Percentiles rank a stretch among this genome's conserved stretches.
These are phyloP conservation scores for Apiosordaria backusii DNA, from an alignment of 495 filamentous ascomycete species.

Conservation along the genomic window DNA sequence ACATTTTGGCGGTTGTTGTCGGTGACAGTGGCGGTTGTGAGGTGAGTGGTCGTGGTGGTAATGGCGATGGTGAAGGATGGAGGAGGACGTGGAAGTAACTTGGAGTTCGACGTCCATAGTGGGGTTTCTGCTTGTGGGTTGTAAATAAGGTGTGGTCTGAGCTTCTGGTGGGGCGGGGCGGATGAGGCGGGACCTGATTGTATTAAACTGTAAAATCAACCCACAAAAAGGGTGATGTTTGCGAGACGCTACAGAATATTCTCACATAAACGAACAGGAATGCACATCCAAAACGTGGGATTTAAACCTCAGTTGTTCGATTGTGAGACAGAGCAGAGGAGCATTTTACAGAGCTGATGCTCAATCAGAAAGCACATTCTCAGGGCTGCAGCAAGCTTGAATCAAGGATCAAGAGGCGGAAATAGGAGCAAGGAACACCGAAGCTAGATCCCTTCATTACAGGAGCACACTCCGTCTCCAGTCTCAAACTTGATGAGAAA, in stretches of 20 bases:
- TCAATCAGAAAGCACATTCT: too few relatives aligned
- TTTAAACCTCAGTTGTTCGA: too few relatives aligned
- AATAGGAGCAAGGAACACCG: too few relatives aligned
- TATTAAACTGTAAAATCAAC: neutral
- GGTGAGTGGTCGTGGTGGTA: slow-evolving; percentile 6
- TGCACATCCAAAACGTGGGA: too few relatives aligned
- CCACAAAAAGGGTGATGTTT: neutral
- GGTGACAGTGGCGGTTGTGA: slow-evolving; percentile 3
- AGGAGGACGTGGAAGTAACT: slow-evolving; percentile 6
- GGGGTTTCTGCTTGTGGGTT: slow-evolving; percentile 13
- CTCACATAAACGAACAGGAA: too few relatives aligned
- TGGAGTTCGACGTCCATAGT: slow-evolving; percentile 12
- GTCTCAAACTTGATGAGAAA: too few relatives aligned
- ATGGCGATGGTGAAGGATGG: slow-evolving; percentile 3
- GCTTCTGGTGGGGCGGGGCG: slow-evolving; percentile 1
- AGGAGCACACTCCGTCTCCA: too few relatives aligned
- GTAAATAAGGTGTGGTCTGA: slow-evolving; percentile 27
- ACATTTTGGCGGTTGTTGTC: slow-evolving; percentile 55
- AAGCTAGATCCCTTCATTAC: too few relatives aligned
- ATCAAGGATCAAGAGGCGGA: too few relatives aligned
- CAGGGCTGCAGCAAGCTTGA: too few relatives aligned
- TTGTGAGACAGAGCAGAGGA: too few relatives aligned
- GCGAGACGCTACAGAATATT: neutral
- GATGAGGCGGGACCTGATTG: neutral
- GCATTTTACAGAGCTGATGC: too few relatives aligned